Conservation (phyloP, 2,329 filamentous ascomycete species). For the Colletotrichum scovillei region DNA sequence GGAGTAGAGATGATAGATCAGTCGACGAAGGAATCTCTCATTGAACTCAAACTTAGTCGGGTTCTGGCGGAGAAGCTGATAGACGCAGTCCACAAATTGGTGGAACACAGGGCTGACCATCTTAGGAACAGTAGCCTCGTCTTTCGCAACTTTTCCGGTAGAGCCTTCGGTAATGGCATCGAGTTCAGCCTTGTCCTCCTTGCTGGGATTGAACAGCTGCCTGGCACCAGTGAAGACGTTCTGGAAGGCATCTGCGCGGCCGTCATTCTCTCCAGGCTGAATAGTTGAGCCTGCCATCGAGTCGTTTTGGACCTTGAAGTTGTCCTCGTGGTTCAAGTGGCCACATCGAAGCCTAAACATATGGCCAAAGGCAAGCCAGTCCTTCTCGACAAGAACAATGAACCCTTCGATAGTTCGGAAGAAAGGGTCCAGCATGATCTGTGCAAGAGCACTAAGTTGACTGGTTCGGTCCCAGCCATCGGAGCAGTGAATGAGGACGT, state of each 20-base stretch:
- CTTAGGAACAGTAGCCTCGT: constrained; percentile 81
- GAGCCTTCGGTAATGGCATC: constrained; percentile 59
- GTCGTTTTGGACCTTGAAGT: constrained; percentile 91
- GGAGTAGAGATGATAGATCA: constrained; percentile 94
- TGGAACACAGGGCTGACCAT: constrained; percentile 98
- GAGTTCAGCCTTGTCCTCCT: constrained; percentile 71
- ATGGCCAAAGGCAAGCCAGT: constrained; percentile 97
- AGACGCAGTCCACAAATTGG: constrained; percentile 95
- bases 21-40: constrained; percentile 87
- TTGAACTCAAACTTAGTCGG: constrained; percentile 96
- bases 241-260: constrained; percentile 80
- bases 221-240: constrained; percentile 87
- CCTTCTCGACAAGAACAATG: constrained; percentile 94
- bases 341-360: constrained; percentile 97
- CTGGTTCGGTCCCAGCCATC: constrained; percentile 99
- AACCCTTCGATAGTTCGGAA: constrained; percentile 95
- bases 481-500: constrained; percentile 96
- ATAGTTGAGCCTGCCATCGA: constrained; percentile 73
- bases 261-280: constrained; percentile 71
- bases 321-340: constrained; percentile 89
- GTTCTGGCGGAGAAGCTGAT: constrained; percentile 87
- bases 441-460: constrained; percentile 90
- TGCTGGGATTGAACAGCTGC: constrained; percentile 86
- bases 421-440: constrained; percentile 95
- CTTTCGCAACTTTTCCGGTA: constrained; percentile 56